Evolutionary conservation across 805 yeast genomes (phyloP), one percentile per base, ranked within the genome.

Genomic region (Hanseniaspora guilliermondii): DNA sequence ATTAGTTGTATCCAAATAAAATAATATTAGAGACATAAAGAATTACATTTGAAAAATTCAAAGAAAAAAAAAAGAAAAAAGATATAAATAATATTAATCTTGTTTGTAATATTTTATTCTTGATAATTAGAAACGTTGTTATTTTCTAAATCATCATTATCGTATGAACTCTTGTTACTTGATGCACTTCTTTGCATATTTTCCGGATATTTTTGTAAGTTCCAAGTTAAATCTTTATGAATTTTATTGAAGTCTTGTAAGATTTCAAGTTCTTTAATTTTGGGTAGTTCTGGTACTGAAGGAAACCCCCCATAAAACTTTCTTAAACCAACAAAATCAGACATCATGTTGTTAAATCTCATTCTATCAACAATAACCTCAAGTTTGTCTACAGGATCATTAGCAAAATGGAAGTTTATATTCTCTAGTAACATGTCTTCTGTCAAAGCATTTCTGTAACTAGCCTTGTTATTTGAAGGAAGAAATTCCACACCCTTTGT

Each of bases 291-390:
- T 38, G 91, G 91, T 2, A 95, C 88, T 27, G 83, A 80, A 2
- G 97, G 96, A 63, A 88, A 80, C 8, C 63, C 68, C 4, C 93
- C 87, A 61, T 78, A 79, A 63, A 77, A 80, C 60, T 76, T 73
- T 37, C 79, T 70, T 48, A 89, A 67, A 2, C 93, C 93, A 50
- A 78, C 75, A 58, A 89, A 70, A 27, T 77, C 72, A 44, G 93
- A 82, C 45, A 89, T 68, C 66, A 89, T 88, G 57, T 77, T 75
- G 62, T 82, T 82, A 33, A 77, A 68, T 47, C 81, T 76, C 69
- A 80, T 80, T 55, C 94, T 72, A 57, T 84, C 83, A 49, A 76
- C 74, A n/a, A 84, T 80, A 56, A 83, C 73, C 44, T 73, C 75
- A 27, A 68, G 48, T 52, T 68, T 68, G 53, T 68, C 71, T n/a